phyloP scores from a whole-genome alignment of 1,284 basidiomycete genomes.

The Papiliotrema terrestris region DNA sequence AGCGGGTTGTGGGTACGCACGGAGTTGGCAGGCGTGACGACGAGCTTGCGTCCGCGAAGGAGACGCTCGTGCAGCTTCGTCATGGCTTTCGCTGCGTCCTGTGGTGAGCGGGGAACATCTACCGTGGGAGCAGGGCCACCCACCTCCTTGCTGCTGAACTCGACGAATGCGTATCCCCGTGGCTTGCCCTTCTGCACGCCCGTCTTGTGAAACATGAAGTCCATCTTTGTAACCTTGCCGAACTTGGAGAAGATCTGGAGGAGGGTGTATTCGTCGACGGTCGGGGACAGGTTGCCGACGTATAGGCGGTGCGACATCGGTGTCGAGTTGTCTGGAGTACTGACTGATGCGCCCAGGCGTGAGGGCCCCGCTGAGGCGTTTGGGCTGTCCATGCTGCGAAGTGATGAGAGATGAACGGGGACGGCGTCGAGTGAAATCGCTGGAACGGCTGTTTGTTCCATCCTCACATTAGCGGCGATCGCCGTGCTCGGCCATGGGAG shows the following conservation, averaged over 20 bases:
- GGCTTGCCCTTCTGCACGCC: conserved; percentile 87
- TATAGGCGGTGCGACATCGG: conserved; percentile 59
- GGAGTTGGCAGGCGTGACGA: conserved; percentile 85
- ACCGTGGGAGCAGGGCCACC: conserved; percentile 48
- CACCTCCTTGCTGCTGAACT: conserved; percentile 75
- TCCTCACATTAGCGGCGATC: too few relatives aligned
- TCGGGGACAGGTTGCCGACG: conserved; percentile 82
- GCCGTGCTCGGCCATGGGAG: too few relatives aligned
- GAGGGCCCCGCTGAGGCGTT: background rate
- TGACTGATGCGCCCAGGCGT: conserved; percentile 14
- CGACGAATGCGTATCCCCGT: conserved; percentile 90
- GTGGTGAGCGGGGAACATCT: conserved; percentile 5
- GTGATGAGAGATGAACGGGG: too few relatives aligned
- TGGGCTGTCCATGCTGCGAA: background rate
- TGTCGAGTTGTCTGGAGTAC: conserved; percentile 34
- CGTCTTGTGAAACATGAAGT: conserved; percentile 91
- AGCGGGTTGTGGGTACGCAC: conserved; percentile 51
- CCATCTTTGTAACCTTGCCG: conserved; percentile 86
- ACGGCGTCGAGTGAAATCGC: too few relatives aligned
- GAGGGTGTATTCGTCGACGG: conserved; percentile 88
- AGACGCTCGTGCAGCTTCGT: conserved; percentile 71
- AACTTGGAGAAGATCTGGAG: conserved; percentile 86
- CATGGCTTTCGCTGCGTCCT: conserved; percentile 85
- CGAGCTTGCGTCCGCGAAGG: conserved; percentile 77
- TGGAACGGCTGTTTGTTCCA: too few relatives aligned